A percentile compares a stretch with the other conserved stretches of the same genome.
Conservation (phyloP, 2,329 filamentous ascomycete genomes). For the Fusarium acutatum region DNA sequence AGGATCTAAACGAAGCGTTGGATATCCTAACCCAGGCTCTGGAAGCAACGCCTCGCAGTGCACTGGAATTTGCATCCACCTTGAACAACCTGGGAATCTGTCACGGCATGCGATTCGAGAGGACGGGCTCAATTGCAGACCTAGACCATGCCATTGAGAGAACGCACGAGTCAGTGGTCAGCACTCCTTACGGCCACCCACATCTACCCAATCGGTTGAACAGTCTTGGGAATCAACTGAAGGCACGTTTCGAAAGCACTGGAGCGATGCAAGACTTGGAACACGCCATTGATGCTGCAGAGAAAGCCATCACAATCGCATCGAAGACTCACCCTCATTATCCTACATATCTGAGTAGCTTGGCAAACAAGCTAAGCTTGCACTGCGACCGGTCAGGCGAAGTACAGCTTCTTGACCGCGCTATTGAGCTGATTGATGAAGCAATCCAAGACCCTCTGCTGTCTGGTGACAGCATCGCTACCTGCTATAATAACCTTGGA, state of each 20-base stretch:
- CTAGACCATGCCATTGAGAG: background rate
- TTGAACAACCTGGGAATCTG: background rate
- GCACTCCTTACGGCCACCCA: background rate
- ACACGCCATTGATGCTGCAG: background rate
- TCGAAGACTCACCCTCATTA: background rate
- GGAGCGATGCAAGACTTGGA: background rate
- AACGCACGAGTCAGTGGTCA: background rate
- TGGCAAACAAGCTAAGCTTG: background rate
- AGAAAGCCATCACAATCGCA: background rate
- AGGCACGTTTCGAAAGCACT: background rate
- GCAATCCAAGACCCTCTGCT: background rate
- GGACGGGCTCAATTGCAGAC: background rate
- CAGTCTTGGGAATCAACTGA: background rate
- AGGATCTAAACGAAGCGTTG: background rate
- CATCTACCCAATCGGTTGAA: background rate
- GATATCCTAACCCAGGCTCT: background rate
- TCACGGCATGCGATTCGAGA: background rate
- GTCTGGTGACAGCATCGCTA: background rate
- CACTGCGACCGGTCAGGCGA: background rate
- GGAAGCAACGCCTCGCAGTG: background rate
- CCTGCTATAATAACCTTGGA: background rate
- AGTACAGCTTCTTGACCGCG: accelerated
- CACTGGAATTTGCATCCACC: accelerated
- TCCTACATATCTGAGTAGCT: background rate
- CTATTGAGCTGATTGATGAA: background rate